phyloP scores from a whole-genome alignment of 129 eudicot species.

The Artemisia argyi region DNA sequence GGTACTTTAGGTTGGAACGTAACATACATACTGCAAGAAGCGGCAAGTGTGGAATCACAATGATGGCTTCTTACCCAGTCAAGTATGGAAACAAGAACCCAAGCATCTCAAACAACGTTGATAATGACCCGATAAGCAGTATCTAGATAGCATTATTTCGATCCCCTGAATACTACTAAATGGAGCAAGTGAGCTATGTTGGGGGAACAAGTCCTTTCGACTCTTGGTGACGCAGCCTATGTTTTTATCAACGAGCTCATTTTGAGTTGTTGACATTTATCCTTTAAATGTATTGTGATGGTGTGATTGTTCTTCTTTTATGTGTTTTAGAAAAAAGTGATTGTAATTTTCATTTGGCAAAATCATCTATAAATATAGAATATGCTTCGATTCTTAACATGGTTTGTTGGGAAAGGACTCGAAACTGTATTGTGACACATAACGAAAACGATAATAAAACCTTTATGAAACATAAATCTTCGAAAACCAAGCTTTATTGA shows the following conservation, averaged over 20 bases:
- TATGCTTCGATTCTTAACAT: slow-evolving; percentile 3
- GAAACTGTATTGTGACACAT: too few relatives aligned
- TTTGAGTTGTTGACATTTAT: slow-evolving; percentile 8
- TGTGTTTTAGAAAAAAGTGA: background rate
- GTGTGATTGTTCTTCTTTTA: slow-evolving; percentile 15
- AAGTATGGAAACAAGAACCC: slow-evolving; percentile 38
- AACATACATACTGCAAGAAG: slow-evolving; percentile 31
- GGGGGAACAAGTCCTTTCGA: background rate
- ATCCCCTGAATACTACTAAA: background rate
- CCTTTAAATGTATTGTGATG: slow-evolving; percentile 27
- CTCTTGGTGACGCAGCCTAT: slow-evolving; percentile 11
- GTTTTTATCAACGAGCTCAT: slow-evolving; percentile 20
- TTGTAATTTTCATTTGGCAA: slow-evolving; percentile 13
- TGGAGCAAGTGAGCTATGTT: slow-evolving; percentile 20
- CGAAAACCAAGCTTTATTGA: too few relatives aligned
- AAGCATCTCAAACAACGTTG: slow-evolving; percentile 22
- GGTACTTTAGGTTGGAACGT: slow-evolving; percentile 75
- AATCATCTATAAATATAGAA: slow-evolving; percentile 12
- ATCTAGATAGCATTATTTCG: slow-evolving; percentile 8
- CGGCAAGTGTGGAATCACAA: slow-evolving; percentile 83
- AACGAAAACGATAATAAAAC: too few relatives aligned
- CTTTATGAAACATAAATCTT: too few relatives aligned
- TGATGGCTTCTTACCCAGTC: slow-evolving; percentile 80
- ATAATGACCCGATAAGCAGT: slow-evolving; percentile 41
- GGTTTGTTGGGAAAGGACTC: background rate